Conservation (phyloP, 2,329 filamentous ascomycete species). For the Ascochyta lentis region DNA sequence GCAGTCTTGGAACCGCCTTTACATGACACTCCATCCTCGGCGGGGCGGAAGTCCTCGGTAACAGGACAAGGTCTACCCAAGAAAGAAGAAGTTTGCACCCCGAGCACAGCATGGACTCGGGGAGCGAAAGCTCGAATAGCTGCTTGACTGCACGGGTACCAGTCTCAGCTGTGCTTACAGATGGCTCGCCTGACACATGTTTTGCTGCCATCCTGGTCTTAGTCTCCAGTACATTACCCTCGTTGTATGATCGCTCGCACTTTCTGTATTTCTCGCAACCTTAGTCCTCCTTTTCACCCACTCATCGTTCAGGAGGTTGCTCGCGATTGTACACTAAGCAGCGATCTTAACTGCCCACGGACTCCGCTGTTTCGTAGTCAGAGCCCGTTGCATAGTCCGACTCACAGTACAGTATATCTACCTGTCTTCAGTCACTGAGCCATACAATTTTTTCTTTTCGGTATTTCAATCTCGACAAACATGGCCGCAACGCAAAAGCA, state of each 20-base stretch:
- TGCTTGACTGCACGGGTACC: neutral
- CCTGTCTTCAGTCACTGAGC: too few species aligned
- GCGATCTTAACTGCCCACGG: neutral
- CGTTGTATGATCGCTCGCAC: neutral
- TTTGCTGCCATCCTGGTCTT: neutral
- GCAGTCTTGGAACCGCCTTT: neutral
- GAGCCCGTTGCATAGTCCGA: conserved; percentile 8
- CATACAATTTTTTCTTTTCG: neutral
- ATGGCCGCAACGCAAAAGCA: conserved; percentile 35
- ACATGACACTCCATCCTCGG: neutral
- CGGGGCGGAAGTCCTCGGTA: neutral
- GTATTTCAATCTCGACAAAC: neutral
- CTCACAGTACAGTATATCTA: neutral
- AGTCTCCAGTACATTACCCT: neutral
- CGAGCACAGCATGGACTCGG: conserved; percentile 1
- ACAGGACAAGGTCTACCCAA: neutral
- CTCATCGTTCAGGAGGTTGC: neutral
- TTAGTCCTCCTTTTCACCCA: neutral
- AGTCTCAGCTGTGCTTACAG: conserved; percentile 3
- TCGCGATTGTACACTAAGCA: neutral
- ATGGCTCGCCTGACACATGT: neutral
- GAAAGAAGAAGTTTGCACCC: neutral
- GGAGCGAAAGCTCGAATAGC: neutral
- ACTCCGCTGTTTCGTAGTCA: conserved; percentile 1
- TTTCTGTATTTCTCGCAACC: neutral